Conservation (phyloP, 345 rosid species). For the Psidium friedrichsthalianum region DNA sequence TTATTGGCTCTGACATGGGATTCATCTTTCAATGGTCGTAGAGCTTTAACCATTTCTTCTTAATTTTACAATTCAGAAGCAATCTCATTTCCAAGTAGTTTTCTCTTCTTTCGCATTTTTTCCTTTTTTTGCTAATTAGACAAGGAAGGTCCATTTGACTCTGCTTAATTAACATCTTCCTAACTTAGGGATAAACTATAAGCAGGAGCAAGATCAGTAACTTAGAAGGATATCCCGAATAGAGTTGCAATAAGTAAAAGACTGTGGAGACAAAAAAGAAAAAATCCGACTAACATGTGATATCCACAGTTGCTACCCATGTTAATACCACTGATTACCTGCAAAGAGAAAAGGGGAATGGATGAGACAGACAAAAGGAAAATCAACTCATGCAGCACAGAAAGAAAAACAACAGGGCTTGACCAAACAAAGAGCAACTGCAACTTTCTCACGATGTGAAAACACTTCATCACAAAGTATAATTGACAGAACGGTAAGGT, state of each 20-base stretch:
- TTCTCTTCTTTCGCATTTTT: not conserved
- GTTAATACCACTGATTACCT: conserved; percentile 96
- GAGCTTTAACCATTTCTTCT: not conserved
- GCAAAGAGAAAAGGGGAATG: not conserved
- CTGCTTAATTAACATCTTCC: not conserved
- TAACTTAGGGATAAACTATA: not conserved
- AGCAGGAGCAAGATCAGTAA: not conserved
- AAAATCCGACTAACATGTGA: conserved; percentile 46
- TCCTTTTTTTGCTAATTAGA: not conserved
- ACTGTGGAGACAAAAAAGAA: not conserved
- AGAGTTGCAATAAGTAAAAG: not conserved
- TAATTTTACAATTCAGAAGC: not conserved
- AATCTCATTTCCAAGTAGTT: not conserved
- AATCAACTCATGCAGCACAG: not conserved
- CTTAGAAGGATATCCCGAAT: not conserved
- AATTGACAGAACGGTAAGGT: not conserved
- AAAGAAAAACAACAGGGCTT: not conserved
- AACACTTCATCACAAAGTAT: not conserved
- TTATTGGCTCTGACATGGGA: not conserved
- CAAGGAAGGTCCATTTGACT: not conserved
- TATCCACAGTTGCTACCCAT: conserved; percentile 91
- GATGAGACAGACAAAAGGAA: not conserved
- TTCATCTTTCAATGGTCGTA: not conserved
- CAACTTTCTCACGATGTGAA: not conserved
- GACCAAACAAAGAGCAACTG: not conserved